Conservation (phyloP, 1,139 yeast genomes). For the Scheffersomyces segobiensis region DNA sequence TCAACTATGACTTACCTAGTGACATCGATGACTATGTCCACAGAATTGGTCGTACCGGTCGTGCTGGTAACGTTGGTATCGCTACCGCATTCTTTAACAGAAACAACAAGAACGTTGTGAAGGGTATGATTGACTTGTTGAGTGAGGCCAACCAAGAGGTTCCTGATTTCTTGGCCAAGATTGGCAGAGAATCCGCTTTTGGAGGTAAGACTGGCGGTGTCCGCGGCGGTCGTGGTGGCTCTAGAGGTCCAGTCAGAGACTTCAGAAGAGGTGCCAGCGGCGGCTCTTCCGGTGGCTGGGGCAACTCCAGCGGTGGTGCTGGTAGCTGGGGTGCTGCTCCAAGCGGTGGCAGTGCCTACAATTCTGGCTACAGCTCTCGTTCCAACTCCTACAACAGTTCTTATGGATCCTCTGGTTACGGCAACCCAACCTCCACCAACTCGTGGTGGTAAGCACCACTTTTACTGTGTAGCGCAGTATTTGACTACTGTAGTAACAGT, state of each 20-base stretch:
- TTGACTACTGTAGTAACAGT: background rate
- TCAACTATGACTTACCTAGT: constrained; percentile 94
- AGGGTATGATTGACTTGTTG: constrained; percentile 84
- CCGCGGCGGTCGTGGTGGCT: constrained; percentile 45
- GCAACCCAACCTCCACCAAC: constrained; percentile 34
- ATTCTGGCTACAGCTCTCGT: constrained; percentile 22
- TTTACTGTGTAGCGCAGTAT: constrained; percentile 3
- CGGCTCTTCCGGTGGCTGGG: constrained; percentile 28
- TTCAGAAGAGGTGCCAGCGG: constrained; percentile 51
- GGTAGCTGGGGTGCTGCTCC: constrained; percentile 15
- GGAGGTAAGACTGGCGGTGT: constrained; percentile 50
- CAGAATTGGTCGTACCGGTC: constrained; percentile 99
- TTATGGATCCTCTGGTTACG: constrained; percentile 26
- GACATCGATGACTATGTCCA: constrained; percentile 98
- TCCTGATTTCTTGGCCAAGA: constrained; percentile 80
- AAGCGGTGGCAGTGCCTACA: constrained; percentile 23
- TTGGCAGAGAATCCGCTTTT: constrained; percentile 74
- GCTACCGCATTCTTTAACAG: constrained; percentile 99
- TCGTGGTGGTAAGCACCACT: constrained; percentile 41
- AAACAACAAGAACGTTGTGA: constrained; percentile 85
- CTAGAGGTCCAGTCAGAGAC: constrained; percentile 52
- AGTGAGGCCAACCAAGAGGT: constrained; percentile 97
- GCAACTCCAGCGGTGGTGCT: constrained; percentile 20
- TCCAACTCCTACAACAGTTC: constrained; percentile 16
- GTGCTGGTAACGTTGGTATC: constrained; percentile 99